Evolutionary conservation across 257 asterid genomes (phyloP), one percentile per base, ranked within the genome.

Genomic region (Galeopsis tetrahit): DNA sequence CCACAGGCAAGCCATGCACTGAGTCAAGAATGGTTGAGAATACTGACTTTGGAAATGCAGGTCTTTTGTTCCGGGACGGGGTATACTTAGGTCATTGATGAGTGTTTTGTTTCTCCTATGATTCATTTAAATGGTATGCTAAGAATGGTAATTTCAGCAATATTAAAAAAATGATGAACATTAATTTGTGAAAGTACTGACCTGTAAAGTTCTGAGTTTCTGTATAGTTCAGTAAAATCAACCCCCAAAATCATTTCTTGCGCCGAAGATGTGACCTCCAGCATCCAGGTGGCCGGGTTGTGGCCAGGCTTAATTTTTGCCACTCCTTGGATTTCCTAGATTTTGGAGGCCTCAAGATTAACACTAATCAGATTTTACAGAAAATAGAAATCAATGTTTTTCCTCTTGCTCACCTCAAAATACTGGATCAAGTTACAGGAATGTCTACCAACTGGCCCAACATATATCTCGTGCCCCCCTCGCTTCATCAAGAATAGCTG

Each of bases 241-340:
- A 82, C 71, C 2, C 93, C 90, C 61, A 80, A 51, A 15, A 70
- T 28, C 78, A 68, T 69, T 73, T 86, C 90, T 68, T 83, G 86
- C 1, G 93, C 76, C 6, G 86, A 78, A 59, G 89, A 74, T 51
- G 90, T 78, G 10, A 85, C 88, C 63, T 87, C 93, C 40, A 87
- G 77, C 93, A 87, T 87, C 93, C 90, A 87, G 5, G 90, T 76
- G 32, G 93, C 90, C 8, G 93, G 93, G 77, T 87, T 87, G 48
- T 80, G 80, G 56, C 89, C 84, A 0, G 80, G 79, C 67, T 60
- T 77, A 44, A 85, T 82, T 70, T 82, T 85, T 13, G 74, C 28
- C 42, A 87, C 90, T 71, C 90, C 89, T 4, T 78, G 75, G 17
- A 85, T 83, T 1, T 78, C 81, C 93, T 87, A 33, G 5, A 65